Conservation (phyloP, 768 basidiomycete genomes). For the Sporobolomyces pararoseus region DNA sequence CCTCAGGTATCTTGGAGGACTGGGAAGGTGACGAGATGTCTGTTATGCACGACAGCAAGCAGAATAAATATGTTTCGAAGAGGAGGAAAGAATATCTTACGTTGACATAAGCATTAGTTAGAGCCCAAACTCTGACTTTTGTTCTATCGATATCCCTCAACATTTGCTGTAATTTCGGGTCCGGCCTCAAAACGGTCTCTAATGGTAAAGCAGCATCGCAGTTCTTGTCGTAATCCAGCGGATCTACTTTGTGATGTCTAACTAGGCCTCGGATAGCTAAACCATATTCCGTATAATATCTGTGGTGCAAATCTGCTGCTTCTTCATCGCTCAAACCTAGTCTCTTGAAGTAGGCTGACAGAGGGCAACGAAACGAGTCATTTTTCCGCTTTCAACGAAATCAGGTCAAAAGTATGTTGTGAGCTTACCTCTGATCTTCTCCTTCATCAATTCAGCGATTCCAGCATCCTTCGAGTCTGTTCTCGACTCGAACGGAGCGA, state of each 20-base stretch:
- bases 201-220: conserved; percentile 42
- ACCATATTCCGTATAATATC: conserved; percentile 29
- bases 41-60: too few species aligned
- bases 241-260: conserved; percentile 42
- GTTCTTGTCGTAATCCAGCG: conserved; percentile 38
- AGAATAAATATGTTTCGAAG: background rate
- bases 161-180: conserved; percentile 12
- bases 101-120: conserved; percentile 41
- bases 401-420: too few species aligned
- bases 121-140: conserved; percentile 39
- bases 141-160: conserved; percentile 31
- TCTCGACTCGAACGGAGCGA: background rate
- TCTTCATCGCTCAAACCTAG: conserved; percentile 30
- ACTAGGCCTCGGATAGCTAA: conserved; percentile 42
- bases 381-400: too few species aligned
- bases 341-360: conserved; percentile 31
- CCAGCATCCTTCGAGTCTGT: conserved; percentile 33
- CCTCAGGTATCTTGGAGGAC: too few species aligned
- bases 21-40: background rate
- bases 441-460: conserved; percentile 38
- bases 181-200: conserved; percentile 31
- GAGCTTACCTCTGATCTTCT: conserved; percentile 29
- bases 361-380: too few species aligned
- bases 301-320: conserved; percentile 27
- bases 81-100: conserved; percentile 9